Evolutionary conservation across 768 basidiomycete species (phyloP).

Genomic region (Megacollybia marginata): DNA sequence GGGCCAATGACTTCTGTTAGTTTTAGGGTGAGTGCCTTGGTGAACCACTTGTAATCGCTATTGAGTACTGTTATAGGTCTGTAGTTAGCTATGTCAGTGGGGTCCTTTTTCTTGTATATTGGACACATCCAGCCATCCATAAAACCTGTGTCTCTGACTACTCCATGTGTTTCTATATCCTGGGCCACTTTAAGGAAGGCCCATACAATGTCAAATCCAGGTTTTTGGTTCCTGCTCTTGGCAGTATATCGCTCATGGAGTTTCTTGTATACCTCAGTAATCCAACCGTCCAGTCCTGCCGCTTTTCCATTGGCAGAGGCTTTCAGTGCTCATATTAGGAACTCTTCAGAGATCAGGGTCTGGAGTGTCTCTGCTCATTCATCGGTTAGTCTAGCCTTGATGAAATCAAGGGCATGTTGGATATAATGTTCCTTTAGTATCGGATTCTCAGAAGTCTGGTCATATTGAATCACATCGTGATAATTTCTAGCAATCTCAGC

Average conservation of each 20-base stretch:
- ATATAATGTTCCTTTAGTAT: not conserved
- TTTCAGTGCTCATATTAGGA: not conserved
- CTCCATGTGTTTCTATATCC: constrained; percentile 8
- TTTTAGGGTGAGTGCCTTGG: too few species aligned
- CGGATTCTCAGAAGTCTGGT: not conserved
- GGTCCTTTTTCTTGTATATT: constrained; percentile 22
- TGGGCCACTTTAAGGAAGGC: constrained; percentile 2
- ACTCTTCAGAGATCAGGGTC: not conserved
- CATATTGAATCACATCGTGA: not conserved
- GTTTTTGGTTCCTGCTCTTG: not conserved
- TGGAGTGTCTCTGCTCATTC: not conserved
- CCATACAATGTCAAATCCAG: not conserved
- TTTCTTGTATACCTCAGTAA: not conserved
- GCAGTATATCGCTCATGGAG: not conserved
- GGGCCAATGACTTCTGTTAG: too few species aligned
- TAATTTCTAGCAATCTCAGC: not conserved
- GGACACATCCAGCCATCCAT: constrained; percentile 13
- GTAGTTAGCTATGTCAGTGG: constrained; percentile 8
- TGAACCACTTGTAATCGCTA: too few species aligned
- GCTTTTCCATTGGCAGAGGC: not conserved
- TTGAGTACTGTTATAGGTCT: too few species aligned
- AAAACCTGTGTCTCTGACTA: not conserved
- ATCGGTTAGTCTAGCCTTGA: not conserved
- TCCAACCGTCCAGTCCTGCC: constrained; percentile 2
- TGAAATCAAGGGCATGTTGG: not conserved